Percentiles rank a stretch among this genome's conserved stretches.
These are phyloP conservation scores for Triglochin maritima DNA, from an alignment of 106 monocot genomes.

Conservation along the genomic window DNA sequence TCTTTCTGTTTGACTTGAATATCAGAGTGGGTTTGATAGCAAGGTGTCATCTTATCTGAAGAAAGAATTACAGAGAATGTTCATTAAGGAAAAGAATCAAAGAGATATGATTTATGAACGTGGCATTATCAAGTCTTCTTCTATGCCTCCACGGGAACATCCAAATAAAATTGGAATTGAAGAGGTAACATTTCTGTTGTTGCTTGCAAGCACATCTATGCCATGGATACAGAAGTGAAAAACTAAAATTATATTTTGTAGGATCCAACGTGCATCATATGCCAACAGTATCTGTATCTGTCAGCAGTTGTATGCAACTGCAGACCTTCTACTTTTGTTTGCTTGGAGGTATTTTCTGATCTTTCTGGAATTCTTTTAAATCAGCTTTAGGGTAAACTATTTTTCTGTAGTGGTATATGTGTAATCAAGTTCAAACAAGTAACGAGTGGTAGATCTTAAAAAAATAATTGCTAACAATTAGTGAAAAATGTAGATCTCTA, in stretches of 20 bases:
- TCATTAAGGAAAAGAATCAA: constrained; percentile 37
- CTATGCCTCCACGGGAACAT: constrained; percentile 41
- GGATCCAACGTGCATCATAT: constrained; percentile 84
- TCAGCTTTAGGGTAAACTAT: too few species aligned
- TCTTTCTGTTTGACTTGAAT: neutral
- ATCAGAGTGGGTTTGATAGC: constrained; percentile 42
- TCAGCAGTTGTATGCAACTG: constrained; percentile 66
- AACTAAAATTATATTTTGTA: constrained; percentile 19
- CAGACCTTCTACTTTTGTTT: constrained; percentile 55
- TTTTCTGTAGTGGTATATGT: too few species aligned
- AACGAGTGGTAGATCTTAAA: too few species aligned
- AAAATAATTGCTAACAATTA: too few species aligned
- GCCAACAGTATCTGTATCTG: constrained; percentile 71
- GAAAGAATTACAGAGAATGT: constrained; percentile 50
- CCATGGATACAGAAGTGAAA: neutral
- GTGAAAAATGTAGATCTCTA: too few species aligned
- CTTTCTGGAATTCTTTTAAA: neutral
- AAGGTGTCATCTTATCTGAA: constrained; percentile 43
- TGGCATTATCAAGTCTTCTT: constrained; percentile 53
- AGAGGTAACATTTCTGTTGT: neutral
- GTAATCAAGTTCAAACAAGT: too few species aligned
- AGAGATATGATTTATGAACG: constrained; percentile 50
- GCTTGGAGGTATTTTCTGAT: constrained; percentile 38
- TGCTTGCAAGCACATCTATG: neutral
- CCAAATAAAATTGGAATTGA: constrained; percentile 38